These are phyloP conservation scores for Ogataea ganodermae DNA, from an alignment of 805 yeast genomes.

Conservation along the genomic window DNA sequence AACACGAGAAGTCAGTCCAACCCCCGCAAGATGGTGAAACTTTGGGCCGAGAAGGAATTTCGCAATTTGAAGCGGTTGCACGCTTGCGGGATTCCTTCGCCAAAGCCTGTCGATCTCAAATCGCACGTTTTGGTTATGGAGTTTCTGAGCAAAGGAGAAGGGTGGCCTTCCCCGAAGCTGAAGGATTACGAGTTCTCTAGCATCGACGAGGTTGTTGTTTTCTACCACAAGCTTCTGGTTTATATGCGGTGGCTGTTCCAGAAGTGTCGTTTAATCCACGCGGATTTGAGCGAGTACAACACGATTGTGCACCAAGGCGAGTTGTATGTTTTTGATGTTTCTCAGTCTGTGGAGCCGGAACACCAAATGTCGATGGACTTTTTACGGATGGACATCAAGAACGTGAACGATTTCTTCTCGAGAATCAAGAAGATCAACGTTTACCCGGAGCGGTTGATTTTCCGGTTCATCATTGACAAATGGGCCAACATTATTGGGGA, in stretches of 20 bases:
- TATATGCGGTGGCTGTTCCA: slow-evolving; percentile 88
- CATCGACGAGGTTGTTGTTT: slow-evolving; percentile 62
- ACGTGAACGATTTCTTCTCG: slow-evolving; percentile 84
- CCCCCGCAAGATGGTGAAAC: slow-evolving; percentile 95
- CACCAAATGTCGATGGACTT: slow-evolving; percentile 97
- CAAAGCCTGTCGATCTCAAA: slow-evolving; percentile 86
- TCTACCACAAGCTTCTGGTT: slow-evolving; percentile 76
- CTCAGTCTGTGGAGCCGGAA: slow-evolving; percentile 96
- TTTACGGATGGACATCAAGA: slow-evolving; percentile 95
- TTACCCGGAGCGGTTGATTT: slow-evolving; percentile 79
- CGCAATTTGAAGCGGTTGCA: slow-evolving; percentile 84
- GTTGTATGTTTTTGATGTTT: slow-evolving; percentile 90
- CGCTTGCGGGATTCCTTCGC: slow-evolving; percentile 83
- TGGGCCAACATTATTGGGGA: slow-evolving; percentile 30
- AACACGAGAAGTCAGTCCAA: slow-evolving; percentile 83
- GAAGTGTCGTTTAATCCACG: slow-evolving; percentile 89
- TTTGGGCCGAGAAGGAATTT: slow-evolving; percentile 99
- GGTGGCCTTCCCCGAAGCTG: slow-evolving; percentile 88
- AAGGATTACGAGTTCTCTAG: slow-evolving; percentile 78
- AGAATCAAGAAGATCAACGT: slow-evolving; percentile 70
- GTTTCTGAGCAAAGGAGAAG: slow-evolving; percentile 72
- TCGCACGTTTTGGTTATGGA: slow-evolving; percentile 96
- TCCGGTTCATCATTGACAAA: slow-evolving; percentile 69
- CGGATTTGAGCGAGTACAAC: slow-evolving; percentile 95
- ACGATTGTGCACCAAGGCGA: slow-evolving; percentile 78